Conservation (phyloP, 768 basidiomycete species). For the Aureoboletus auriporus region DNA sequence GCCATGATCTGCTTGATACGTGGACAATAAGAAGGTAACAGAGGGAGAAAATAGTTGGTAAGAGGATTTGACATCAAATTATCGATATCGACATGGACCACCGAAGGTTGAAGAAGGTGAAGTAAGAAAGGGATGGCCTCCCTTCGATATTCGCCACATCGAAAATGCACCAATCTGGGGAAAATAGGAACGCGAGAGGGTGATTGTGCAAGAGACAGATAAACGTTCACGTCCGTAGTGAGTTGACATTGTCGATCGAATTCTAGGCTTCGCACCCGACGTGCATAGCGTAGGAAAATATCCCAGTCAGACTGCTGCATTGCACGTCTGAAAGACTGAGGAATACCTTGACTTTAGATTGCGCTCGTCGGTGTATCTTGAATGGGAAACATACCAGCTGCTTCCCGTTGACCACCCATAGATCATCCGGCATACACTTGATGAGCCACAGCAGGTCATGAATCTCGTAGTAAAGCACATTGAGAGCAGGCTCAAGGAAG, state of each 20-base stretch:
- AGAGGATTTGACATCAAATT: conserved; percentile 26
- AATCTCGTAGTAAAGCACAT: conserved; percentile 29
- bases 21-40: conserved; percentile 20
- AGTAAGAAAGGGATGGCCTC: conserved; percentile 22
- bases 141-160: conserved; percentile 22
- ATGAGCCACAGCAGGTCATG: conserved; percentile 30
- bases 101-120: conserved; percentile 23
- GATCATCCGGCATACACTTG: conserved; percentile 28
- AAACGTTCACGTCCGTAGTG: conserved; percentile 22
- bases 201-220: conserved; percentile 11
- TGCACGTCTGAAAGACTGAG: conserved; percentile 21
- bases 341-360: conserved; percentile 4
- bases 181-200: conserved; percentile 18
- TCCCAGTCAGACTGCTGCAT: conserved; percentile 25
- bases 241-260: conserved; percentile 25
- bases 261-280: conserved; percentile 28
- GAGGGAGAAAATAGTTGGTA: conserved; percentile 13
- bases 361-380: not conserved
- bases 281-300: conserved; percentile 25
- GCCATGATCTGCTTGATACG: conserved; percentile 27
- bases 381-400: conserved; percentile 18
- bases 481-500: conserved; percentile 31
- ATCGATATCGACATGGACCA: conserved; percentile 27
- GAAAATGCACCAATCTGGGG: conserved; percentile 26
- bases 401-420: conserved; percentile 31